These are phyloP conservation scores for Aureobasidium sp. DNA, from an alignment of 2,329 filamentous ascomycete species.

Conservation along the genomic window DNA sequence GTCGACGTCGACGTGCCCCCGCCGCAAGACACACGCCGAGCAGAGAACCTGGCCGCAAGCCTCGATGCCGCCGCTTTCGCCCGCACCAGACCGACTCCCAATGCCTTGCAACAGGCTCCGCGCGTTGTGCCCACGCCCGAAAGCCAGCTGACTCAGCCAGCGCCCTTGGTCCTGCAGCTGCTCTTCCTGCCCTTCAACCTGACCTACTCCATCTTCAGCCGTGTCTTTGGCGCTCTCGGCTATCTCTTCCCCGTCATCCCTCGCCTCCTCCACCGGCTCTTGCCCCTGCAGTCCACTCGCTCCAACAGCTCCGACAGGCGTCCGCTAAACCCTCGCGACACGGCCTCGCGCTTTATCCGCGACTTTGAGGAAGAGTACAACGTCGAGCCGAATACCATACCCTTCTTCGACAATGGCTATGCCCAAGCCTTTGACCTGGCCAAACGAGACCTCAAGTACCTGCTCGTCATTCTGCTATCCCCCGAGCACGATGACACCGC, in stretches of 20 bases:
- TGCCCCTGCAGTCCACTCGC: slow-evolving; percentile 46
- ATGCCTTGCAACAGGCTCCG: slow-evolving; percentile 60
- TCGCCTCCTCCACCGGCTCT: slow-evolving; percentile 43
- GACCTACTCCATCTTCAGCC: slow-evolving; percentile 62
- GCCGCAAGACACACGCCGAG: slow-evolving; percentile 53
- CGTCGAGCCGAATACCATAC: slow-evolving; percentile 47
- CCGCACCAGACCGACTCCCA: slow-evolving; percentile 6
- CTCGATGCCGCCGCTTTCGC: slow-evolving; percentile 26
- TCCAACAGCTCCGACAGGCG: slow-evolving; percentile 56
- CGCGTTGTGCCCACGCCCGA: slow-evolving; percentile 71
- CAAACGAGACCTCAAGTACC: slow-evolving; percentile 83
- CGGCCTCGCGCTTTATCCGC: slow-evolving; percentile 76
- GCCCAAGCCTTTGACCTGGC: slow-evolving; percentile 84
- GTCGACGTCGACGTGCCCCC: slow-evolving; percentile 64
- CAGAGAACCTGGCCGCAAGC: slow-evolving; percentile 60
- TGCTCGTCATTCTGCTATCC: slow-evolving; percentile 79
- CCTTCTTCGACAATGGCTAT: slow-evolving; percentile 81
- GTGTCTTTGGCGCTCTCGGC: slow-evolving; percentile 62
- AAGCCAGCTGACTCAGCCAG: slow-evolving; percentile 54
- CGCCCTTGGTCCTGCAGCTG: slow-evolving; percentile 67
- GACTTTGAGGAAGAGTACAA: slow-evolving; percentile 96
- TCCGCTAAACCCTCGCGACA: slow-evolving; percentile 75
- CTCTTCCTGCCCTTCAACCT: slow-evolving; percentile 75
- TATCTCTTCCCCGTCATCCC: slow-evolving; percentile 77
- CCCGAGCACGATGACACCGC: slow-evolving; percentile 91